A percentile compares a stretch with the other conserved stretches of the same genome.
phyloP scores from a whole-genome alignment of 2,329 filamentous ascomycete species.

The Penicillium brasilianum region DNA sequence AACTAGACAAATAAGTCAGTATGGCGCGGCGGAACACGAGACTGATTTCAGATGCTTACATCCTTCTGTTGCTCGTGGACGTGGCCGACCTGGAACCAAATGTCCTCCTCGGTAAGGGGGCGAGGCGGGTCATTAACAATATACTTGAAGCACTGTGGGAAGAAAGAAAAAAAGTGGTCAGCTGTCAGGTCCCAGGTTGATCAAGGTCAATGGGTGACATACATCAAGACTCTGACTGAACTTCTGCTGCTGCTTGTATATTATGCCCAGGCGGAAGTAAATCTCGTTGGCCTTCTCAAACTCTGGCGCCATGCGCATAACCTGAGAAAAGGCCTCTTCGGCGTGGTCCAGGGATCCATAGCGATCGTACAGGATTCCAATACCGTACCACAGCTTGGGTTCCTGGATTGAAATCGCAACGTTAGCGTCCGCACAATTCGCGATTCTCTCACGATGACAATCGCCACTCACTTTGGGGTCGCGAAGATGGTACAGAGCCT shows the following conservation, averaged over 20 bases:
- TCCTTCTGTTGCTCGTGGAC: slow-evolving; percentile 99
- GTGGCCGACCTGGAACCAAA: slow-evolving; percentile 99
- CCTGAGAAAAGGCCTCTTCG: slow-evolving; percentile 96
- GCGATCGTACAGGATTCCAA: slow-evolving; percentile 94
- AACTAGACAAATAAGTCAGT: slow-evolving; percentile 65
- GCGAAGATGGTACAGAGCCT: slow-evolving; percentile 87
- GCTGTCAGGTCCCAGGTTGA: neutral
- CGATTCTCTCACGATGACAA: neutral
- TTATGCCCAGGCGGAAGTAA: slow-evolving; percentile 98
- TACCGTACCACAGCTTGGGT: slow-evolving; percentile 98
- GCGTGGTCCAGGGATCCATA: slow-evolving; percentile 97
- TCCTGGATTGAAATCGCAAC: slow-evolving; percentile 61
- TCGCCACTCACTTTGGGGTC: slow-evolving; percentile 79
- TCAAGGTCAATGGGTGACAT: slow-evolving; percentile 37
- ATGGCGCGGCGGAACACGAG: slow-evolving; percentile 20
- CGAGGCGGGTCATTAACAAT: slow-evolving; percentile 92
- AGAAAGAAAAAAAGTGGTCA: slow-evolving; percentile 19
- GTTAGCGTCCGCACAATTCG: neutral
- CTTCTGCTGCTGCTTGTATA: slow-evolving; percentile 98
- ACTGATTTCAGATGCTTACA: slow-evolving; percentile 60
- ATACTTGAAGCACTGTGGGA: slow-evolving; percentile 87
- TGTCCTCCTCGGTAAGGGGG: slow-evolving; percentile 94
- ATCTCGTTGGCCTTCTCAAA: slow-evolving; percentile 99
- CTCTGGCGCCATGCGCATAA: slow-evolving; percentile 97
- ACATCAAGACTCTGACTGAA: slow-evolving; percentile 91